Base-by-base conservation (phyloP, 805 yeast genomes). In the Myxozyma vanderwaltii region DNA sequence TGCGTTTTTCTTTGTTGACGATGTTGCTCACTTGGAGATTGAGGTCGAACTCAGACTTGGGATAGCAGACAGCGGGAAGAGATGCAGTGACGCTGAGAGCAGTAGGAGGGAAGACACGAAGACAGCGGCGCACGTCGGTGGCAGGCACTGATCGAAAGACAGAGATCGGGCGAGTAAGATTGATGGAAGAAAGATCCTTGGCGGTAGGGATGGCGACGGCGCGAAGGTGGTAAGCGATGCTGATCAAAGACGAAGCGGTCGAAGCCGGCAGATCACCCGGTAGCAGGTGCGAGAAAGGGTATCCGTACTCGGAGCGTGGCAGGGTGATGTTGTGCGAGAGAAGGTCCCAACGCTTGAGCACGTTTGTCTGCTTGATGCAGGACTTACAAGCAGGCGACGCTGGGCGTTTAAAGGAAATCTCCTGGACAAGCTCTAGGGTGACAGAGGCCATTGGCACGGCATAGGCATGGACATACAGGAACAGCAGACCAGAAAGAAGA, bases 21-120 rank as follows among this genome's bases (percentile, higher is more conserved):
- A 77, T 76, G 4, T 81, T 76, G 67, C 90, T 96, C 68, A 94
- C 75, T 65, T 85, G 83, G 69, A 94, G 76, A 69, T 91, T 97
- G 23, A 92, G 79, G 0, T 94, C 87, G 69, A 94, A 89, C 0
- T 86, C 79, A 0, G 96, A 86, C 70, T 88, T 86, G 12, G 98
- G 98, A 72, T 89, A 89, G 33, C 89, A 81, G 15, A 91, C 96
- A 63, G 88, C 88, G 1, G 99, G 99, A 51, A 94, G 76, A 15
- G 86, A 87, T 7, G 96, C 94, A 27, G 87, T 83, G 5, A 96
- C 95, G 2, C 90, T 86, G 38, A 94, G 86, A 44, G 87, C 88
- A 0, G 98, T 92, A 6, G 99, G 98, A 0, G 99, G 99, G 73
- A 94, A 94, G 0, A 94, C 89, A 61, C 99, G 81, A 39, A 90